Base-by-base conservation (phyloP, 2,329 filamentous ascomycete genomes). In the Cercospora sp. region DNA sequence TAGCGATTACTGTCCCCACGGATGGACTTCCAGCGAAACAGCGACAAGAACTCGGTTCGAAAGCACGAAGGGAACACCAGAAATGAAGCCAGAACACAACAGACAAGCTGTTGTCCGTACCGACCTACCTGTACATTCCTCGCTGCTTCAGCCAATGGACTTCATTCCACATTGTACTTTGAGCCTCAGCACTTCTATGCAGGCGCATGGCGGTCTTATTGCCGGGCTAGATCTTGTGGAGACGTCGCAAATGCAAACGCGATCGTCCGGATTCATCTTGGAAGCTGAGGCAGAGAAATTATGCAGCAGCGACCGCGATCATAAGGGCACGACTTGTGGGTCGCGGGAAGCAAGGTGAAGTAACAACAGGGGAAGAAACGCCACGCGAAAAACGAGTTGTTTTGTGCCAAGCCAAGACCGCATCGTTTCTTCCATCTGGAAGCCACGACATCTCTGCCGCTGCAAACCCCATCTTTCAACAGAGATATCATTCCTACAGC, bases 111-210 rank as follows among this genome's bases (percentile, higher is more conserved):
- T 73, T 73, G 68, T 70, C 68, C 62, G 31, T 58, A 64, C 59
- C 33, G 53, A 71, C 68, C 55, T 68, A 69, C 63, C 33, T 69
- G 20, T 66, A 57, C 72, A 74, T 73, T 74, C 71, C 72, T 71
- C 23, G 16, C 48, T 33, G 33, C 28, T 20, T 36, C 55, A 64
- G 16, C 30, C 26, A 59, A 36, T 18, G 6, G 28, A 16, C 28
- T 33, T 58, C 68, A 69, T 71, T 68, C 30, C 55, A 18, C 16
- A 36, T 36, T n/a, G 28, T 36, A 18, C 8, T 2, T 16, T 13
- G 48, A 53, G 48, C 48, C 6, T 42, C 36, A n/a, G 16, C 36
- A 42, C 36, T 40, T 40, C 36, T 42, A 42, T 42, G 36, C 36
- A n/a, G 36, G 36, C 36, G 16, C 36, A 42, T 42, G 36, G n/a